Evolutionary conservation across 2,329 filamentous ascomycete species (phyloP).

Genomic region (Trichophaea hybrida): DNA sequence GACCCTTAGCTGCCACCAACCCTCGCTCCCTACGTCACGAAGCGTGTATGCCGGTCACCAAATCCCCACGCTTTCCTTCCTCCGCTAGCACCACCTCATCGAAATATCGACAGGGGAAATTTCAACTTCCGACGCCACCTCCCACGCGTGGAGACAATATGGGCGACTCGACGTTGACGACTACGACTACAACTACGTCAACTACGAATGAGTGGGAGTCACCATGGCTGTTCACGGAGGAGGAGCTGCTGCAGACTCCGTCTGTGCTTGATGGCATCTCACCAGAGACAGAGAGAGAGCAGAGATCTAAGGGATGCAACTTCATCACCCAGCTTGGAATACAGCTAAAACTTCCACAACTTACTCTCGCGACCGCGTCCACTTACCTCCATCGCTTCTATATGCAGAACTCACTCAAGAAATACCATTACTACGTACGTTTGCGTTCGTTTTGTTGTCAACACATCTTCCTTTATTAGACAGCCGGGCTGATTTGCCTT

Average conservation of each 20-base stretch:
- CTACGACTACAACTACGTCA: no score
- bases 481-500: neutral
- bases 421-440: conserved; percentile 27
- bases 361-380: conserved; percentile 79
- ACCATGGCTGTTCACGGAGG: conserved; percentile 82
- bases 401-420: conserved; percentile 56
- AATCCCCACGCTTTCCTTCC: neutral
- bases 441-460: neutral
- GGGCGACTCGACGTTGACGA: neutral
- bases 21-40: no score
- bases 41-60: neutral
- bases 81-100: neutral
- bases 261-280: conserved; percentile 71
- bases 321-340: conserved; percentile 93
- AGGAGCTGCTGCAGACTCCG: conserved; percentile 69
- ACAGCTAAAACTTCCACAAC: conserved; percentile 78
- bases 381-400: conserved; percentile 94
- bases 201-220: conserved; percentile 10
- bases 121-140: conserved; percentile 1
- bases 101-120: neutral
- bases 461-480: neutral
- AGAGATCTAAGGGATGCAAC: conserved; percentile 82
- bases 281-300: conserved; percentile 60
- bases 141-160: conserved; percentile 1
- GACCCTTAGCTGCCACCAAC: no score